phyloP scores from a whole-genome alignment of 2,329 filamentous ascomycete genomes.

The Chalara sp. region DNA sequence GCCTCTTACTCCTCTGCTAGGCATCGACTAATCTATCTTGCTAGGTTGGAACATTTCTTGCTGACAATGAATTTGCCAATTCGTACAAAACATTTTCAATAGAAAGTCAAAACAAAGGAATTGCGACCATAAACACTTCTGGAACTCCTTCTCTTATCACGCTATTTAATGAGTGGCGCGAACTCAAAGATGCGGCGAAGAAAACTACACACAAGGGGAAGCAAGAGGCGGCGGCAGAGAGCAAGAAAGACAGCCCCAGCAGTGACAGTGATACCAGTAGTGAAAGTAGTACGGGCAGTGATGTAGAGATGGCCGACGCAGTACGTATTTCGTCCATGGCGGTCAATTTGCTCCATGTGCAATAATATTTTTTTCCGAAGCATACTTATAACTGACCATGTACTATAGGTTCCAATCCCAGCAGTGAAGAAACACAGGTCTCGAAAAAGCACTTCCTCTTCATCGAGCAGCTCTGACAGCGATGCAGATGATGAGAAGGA shows the following conservation, averaged over 20 bases:
- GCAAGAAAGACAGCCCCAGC: conserved; percentile 25
- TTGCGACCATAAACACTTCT: conserved; percentile 25
- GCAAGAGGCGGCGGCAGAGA: conserved; percentile 18
- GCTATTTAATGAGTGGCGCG: conserved; percentile 33
- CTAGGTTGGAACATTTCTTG: conserved; percentile 51
- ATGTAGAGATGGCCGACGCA: conserved; percentile 28
- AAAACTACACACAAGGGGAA: background rate
- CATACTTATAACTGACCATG: too few relatives aligned
- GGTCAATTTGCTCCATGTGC: too few relatives aligned
- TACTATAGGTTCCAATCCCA: conserved; percentile 21
- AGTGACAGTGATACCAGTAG: conserved; percentile 23
- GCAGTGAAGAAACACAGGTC: conserved; percentile 22
- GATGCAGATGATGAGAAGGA: conserved; percentile 45
- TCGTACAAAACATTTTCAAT: conserved; percentile 57
- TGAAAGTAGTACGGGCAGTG: conserved; percentile 24
- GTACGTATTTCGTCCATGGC: conserved; percentile 1
- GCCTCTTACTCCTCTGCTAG: background rate
- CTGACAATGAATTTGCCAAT: conserved; percentile 55
- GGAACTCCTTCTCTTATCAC: conserved; percentile 28
- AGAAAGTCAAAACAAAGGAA: conserved; percentile 42
- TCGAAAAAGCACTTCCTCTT: conserved; percentile 29
- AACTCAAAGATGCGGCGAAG: conserved; percentile 15
- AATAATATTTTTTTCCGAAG: too few relatives aligned
- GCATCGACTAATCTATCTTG: background rate
- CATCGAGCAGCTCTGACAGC: conserved; percentile 38